Base-by-base conservation (phyloP, 2,329 filamentous ascomycete species). In the Ophiostoma fasciatum region DNA sequence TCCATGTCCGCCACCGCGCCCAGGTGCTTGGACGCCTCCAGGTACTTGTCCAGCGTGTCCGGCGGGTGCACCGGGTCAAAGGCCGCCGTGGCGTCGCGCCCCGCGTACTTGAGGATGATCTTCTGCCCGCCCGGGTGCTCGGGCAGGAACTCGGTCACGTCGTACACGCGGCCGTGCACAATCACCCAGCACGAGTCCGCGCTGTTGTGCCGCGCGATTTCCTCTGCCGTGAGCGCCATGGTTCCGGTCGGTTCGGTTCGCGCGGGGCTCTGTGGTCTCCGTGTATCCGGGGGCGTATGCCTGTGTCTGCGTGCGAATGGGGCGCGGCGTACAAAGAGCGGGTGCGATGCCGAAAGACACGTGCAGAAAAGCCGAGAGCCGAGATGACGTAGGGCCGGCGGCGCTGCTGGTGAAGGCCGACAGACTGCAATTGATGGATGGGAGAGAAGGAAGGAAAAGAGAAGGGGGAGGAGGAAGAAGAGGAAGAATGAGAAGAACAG, bases 61-160 rank as follows among this genome's bases (percentile, higher is more conserved):
- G 81, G 82, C 3, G 87, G 87, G 55, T 75, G 71, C 45, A 94
- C 90, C 25, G 85, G 85, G 32, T 92, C 84, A 58, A 82, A 94
- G 52, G 84, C 84, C 54, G 87, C 82, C 25, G 85, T 92, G 27
- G 85, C 85, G 64, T 94, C 87, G 66, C 88, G 92, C 49, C 87
- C 85, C 21, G 87, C 87, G 60, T 94, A 94, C 62, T 94, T 94
- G 45, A 98, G 71, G 51, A 98, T 96, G 55, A 96, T 92, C 53
- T 88, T 90, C 46, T 76, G 69, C 26, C 83, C 87, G 42, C 87
- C 87, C 18, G 87, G 87, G 52, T 94, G 85, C 56, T 93, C 83
- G 76, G 47, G 38, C 9, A 60, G 39, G 32, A 59, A 60, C 20
- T 47, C 45, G 9, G 57, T 59, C 28, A 59, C 52, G 42, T 60